Evolutionary conservation across 495 filamentous ascomycete genomes (phyloP), one percentile per base, ranked within the genome.

Genomic region (Penicillium pancosmium): DNA sequence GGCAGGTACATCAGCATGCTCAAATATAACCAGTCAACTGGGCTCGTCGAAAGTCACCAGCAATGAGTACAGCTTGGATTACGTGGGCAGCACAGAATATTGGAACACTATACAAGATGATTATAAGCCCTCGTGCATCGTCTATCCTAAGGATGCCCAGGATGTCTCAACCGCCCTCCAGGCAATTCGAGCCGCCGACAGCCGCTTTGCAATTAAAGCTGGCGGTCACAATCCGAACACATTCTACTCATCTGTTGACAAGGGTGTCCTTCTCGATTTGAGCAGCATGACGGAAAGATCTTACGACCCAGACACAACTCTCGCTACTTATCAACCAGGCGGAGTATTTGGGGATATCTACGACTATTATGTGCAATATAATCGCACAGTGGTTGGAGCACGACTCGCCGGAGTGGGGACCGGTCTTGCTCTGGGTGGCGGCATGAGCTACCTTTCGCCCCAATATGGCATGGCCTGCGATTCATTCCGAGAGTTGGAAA

Each of bases 231-330:
- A 75, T 41, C 70, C 77, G 2, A 79, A 79, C 47, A 68, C 69
- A 0, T 69, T 70, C 18, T 73, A 69, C 23, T 72, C 73, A 0
- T 82, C 75, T 35, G 74, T 73, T 27, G 58, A 68, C 16, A 57
- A 60, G 7, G 80, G 81, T 0, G 75, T 82, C 0, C 72, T 80
- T 0, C 67, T 84, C 43, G 80, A 82, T 51, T 34, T 84, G 41
- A 66, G 60, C 46, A 59, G 41, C 13, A 63, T 70, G 55, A 64
- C 54, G 3, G 56, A 52, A 21, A 72, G 68, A 54, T 67, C 65
- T 3, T 73, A 73, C 54, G 65, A 73, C 31, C 46, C 61, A 10
- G 55, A 67, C 0, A 73, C 71, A 0, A 72, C 67, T 0, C 63
- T 73, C 8, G 71, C 67, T 7, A 72, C 69, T 7, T 73, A 72